Conservation (phyloP, 768 basidiomycete species). For the Crassisporium funariophilum region DNA sequence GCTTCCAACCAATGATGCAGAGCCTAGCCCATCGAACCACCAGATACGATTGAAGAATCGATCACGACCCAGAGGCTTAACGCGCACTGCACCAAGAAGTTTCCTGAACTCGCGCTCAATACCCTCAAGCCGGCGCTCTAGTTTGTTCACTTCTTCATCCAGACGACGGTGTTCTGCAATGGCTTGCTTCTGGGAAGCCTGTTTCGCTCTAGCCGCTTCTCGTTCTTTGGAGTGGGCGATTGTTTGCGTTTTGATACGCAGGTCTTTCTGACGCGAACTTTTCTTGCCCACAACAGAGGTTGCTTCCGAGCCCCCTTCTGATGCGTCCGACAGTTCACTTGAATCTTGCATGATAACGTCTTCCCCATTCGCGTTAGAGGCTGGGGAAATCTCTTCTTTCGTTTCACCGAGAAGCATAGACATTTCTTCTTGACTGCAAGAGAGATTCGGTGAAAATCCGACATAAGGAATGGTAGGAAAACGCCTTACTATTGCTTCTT, state of each 20-base stretch:
- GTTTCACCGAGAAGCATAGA: conserved; percentile 58
- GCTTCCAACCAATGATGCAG: conserved; percentile 74
- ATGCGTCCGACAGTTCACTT: conserved; percentile 75
- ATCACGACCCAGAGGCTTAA: conserved; percentile 88
- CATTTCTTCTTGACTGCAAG: conserved; percentile 71
- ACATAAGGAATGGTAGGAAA: conserved; percentile 1
- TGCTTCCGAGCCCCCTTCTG: conserved; percentile 65
- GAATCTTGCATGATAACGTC: conserved; percentile 65
- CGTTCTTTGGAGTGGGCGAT: conserved; percentile 78
- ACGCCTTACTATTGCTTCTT: conserved; percentile 82
- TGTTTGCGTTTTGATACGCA: conserved; percentile 52
- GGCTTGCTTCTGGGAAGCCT: conserved; percentile 79
- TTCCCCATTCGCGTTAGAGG: conserved; percentile 51
- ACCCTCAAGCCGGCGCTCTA: conserved; percentile 77
- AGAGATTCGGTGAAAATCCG: conserved; percentile 1
- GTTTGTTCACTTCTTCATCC: conserved; percentile 85
- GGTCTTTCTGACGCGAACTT: conserved; percentile 52
- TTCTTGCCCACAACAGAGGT: conserved; percentile 50
- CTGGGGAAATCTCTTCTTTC: conserved; percentile 47
- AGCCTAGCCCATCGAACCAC: conserved; percentile 99
- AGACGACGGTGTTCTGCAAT: conserved; percentile 81
- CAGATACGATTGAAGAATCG: conserved; percentile 94
- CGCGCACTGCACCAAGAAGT: conserved; percentile 79
- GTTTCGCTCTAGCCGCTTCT: conserved; percentile 76
- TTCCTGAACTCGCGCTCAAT: conserved; percentile 96